Evolutionary conservation across 345 rosid species (phyloP), one percentile per base, ranked within the genome.

Genomic region (Citropsis articulata): DNA sequence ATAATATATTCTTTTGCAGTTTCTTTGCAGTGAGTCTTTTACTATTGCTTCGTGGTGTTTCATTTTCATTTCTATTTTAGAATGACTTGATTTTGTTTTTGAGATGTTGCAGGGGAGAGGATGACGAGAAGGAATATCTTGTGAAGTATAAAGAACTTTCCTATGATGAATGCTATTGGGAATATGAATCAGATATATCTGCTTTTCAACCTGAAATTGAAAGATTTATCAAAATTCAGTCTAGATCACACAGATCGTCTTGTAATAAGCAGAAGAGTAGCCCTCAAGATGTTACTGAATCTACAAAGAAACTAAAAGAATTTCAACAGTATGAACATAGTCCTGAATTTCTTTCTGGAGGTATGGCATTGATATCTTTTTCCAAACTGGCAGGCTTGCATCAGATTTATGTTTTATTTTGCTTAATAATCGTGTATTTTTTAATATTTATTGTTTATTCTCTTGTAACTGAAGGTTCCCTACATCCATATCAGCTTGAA

Each of bases 101-200:
- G 85, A 55, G 75, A 80, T 85, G 84, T 35, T 91, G 86, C 79
- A 97, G 98, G 87, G 97, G 93, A 76, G 91, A 88, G 40, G 94
- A 86, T 65, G 96, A 86, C n/a, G 94, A 86, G 85, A 90, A 85
- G 84, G 94, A 97, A 81, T 97, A 94, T 85, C 85, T 93, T 78
- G 99, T 97, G 24, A 97, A 97, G 87, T 94, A 92, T 86, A 97
- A 97, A 85, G 99, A 97, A 78, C 98, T 97, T 76, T 16, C 90
- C 21, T 97, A 97, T 79, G 99, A 97, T 83, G 99, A 97, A 85
- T 94, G 98, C 77, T 94, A 97, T 74, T 97, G 99, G 99, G 99
- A 97, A 77, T 94, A 89, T 80, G 97, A 94, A 87, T 81, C 98
- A 33, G 98, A 97, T 71, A 87, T 97, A 78, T 90, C 97, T 77